Conservation (phyloP, 441 rosid genomes). For the Dalechampia spathulata region DNA sequence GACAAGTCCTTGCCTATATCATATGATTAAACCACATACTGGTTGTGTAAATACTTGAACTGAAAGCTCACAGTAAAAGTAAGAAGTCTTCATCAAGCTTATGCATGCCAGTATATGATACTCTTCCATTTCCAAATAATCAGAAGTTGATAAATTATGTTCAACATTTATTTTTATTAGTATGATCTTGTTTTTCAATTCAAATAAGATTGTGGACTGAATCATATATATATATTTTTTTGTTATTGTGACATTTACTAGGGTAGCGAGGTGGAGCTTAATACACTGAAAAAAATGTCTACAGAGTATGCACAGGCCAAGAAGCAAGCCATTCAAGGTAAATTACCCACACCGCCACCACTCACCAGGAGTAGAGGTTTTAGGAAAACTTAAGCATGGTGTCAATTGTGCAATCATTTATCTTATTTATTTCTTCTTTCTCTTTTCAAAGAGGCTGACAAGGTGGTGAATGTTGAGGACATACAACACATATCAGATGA, state of each 20-base stretch:
- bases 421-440: conserved; percentile 5
- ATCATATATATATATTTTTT: not conserved
- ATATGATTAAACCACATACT: not conserved
- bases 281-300: conserved; percentile 37
- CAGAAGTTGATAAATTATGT: not conserved
- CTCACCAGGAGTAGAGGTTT: no score
- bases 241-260: conserved; percentile 17
- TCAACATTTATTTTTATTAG: not conserved
- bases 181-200: not conserved
- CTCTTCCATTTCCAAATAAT: not conserved
- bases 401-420: not conserved
- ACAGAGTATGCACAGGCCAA: conserved; percentile 55
- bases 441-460: conserved; percentile 33
- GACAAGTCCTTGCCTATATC: not conserved
- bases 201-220: not conserved
- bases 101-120: not conserved
- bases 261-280: conserved; percentile 50
- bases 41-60: not conserved
- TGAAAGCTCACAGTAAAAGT: not conserved
- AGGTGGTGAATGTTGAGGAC: conserved; percentile 38
- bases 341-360: not conserved
- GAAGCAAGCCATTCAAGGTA: conserved; percentile 57
- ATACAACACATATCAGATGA: conserved; percentile 49
- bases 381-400: no score
- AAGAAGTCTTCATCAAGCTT: not conserved